These are phyloP conservation scores for Hypericum androsaemum DNA, from an alignment of 345 rosid species.

Conservation along the genomic window DNA sequence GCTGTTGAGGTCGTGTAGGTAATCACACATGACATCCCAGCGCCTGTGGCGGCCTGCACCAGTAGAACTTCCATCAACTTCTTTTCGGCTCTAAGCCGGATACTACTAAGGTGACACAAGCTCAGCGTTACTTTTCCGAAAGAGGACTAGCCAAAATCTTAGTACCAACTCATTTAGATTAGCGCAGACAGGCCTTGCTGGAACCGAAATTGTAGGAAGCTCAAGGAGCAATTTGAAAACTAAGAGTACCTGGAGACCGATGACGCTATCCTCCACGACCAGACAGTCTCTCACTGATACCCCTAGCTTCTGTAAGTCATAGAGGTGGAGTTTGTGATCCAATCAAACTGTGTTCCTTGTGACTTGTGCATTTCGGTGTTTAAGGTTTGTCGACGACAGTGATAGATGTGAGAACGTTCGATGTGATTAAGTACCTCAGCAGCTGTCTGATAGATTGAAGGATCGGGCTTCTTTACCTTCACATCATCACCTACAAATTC, in stretches of 20 bases:
- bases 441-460: conserved; percentile 73
- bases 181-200: too few relatives aligned
- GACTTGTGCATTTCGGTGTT: background rate
- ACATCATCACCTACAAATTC: conserved; percentile 74
- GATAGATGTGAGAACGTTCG: background rate
- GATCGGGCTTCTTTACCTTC: conserved; percentile 92
- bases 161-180: too few relatives aligned
- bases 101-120: too few relatives aligned
- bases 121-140: background rate
- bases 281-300: conserved; percentile 68
- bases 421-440: conserved; percentile 35
- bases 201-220: too few relatives aligned
- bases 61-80: conserved; percentile 8
- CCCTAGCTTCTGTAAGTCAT: conserved; percentile 50
- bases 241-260: conserved; percentile 59
- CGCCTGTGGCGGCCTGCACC: conserved; percentile 69
- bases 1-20: conserved; percentile 84
- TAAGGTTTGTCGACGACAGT: conserved; percentile 1
- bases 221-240: background rate
- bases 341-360: background rate
- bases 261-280: conserved; percentile 93
- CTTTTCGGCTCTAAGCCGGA: too few relatives aligned
- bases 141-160: background rate
- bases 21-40: conserved; percentile 85
- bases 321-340: conserved; percentile 1